Conservation (phyloP, 768 basidiomycete genomes). For the Auricularia sp. region DNA sequence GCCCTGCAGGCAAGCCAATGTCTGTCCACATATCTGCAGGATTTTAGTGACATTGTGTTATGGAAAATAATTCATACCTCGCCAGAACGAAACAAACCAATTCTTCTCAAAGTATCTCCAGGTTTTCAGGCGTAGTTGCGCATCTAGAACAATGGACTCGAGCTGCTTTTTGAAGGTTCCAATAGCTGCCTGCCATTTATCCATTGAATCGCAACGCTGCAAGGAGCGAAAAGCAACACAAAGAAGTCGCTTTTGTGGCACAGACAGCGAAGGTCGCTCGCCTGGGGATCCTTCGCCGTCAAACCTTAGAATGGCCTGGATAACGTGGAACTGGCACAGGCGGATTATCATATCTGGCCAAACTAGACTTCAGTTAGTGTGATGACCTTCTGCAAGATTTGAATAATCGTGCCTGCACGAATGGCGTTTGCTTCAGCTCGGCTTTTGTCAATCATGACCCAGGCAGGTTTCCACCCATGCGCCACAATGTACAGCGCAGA, state of each 20-base stretch:
- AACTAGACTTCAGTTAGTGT: background rate
- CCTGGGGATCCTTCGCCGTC: background rate
- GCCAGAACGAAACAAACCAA: background rate
- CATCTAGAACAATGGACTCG: background rate
- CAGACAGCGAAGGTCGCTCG: background rate
- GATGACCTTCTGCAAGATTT: background rate
- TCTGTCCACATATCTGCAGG: background rate
- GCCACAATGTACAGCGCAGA: background rate
- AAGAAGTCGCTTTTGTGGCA: background rate
- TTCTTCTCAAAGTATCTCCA: background rate
- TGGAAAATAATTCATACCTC: background rate
- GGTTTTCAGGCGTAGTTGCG: background rate
- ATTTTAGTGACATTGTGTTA: background rate
- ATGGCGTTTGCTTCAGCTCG: background rate
- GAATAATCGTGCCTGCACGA: background rate
- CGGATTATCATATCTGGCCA: background rate
- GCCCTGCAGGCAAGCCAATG: background rate
- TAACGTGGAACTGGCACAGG: background rate
- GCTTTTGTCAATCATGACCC: background rate
- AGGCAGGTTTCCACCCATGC: background rate
- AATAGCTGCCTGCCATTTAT: background rate
- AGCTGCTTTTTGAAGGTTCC: background rate
- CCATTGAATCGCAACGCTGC: background rate
- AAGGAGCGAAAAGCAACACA: background rate
- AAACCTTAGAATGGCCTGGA: background rate